A percentile compares a stretch with the other conserved stretches of the same genome.
phyloP scores from a whole-genome alignment of 305 asterid genomes.

The Solanum hybrid region DNA sequence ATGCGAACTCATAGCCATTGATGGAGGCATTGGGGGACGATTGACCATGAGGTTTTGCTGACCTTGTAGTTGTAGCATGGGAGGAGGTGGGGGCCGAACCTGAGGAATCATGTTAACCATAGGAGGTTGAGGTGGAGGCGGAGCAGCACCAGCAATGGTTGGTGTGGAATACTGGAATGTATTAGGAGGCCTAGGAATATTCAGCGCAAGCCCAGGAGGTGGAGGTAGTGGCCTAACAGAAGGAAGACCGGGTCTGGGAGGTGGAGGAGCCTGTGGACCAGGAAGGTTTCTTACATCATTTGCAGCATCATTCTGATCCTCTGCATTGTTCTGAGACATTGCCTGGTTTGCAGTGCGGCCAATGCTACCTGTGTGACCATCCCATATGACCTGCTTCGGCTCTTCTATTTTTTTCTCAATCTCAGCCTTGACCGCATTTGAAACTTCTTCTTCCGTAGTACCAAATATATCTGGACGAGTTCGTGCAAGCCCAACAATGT shows the following conservation, averaged over 20 bases:
- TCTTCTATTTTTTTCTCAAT: conserved; percentile 89
- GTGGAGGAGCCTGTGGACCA: conserved; percentile 81
- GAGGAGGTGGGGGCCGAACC: conserved; percentile 61
- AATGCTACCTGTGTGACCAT: conserved; percentile 88
- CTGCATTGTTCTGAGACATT: conserved; percentile 51
- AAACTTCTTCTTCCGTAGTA: conserved; percentile 92
- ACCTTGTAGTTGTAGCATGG: conserved; percentile 55
- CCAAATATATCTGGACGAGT: conserved; percentile 95
- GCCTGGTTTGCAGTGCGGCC: conserved; percentile 92
- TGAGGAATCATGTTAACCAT: conserved; percentile 46
- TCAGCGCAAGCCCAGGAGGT: conserved; percentile 71
- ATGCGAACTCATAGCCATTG: conserved; percentile 28
- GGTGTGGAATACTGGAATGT: conserved; percentile 44
- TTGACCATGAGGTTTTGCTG: conserved; percentile 52
- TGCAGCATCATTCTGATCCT: conserved; percentile 41
- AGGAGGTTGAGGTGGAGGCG: conserved; percentile 63
- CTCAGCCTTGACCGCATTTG: conserved; percentile 92
- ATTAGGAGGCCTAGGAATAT: conserved; percentile 66
- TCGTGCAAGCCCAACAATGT: conserved; percentile 86
- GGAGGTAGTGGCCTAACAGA: conserved; percentile 75
- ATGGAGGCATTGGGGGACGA: conserved; percentile 58
- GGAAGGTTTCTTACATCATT: conserved; percentile 48
- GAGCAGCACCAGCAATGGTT: conserved; percentile 14
- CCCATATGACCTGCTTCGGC: conserved; percentile 96
- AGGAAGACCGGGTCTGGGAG: conserved; percentile 62